These are phyloP conservation scores for Kwoniella bestiolae DNA, from an alignment of 768 basidiomycete genomes.

Conservation along the genomic window DNA sequence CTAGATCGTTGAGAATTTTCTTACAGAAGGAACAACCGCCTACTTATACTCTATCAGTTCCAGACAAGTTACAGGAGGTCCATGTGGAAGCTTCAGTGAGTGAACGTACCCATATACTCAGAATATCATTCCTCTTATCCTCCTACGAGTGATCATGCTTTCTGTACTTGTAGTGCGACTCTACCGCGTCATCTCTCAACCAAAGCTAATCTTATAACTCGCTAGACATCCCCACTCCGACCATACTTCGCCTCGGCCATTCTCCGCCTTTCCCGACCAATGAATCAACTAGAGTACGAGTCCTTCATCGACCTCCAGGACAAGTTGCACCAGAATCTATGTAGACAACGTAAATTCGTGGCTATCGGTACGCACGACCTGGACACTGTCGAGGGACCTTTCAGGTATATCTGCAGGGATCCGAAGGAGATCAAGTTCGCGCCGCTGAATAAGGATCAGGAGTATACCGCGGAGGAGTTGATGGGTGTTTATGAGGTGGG, in stretches of 20 bases:
- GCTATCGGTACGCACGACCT: conserved; percentile 98
- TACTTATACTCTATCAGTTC: conserved; percentile 73
- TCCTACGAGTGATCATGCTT: not conserved
- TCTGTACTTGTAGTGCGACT: not conserved
- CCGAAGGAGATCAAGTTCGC: conserved; percentile 90
- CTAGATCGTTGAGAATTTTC: conserved; percentile 82
- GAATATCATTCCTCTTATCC: not conserved
- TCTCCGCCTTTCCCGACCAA: conserved; percentile 78
- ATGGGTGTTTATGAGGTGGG: conserved; percentile 92
- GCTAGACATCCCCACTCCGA: conserved; percentile 76
- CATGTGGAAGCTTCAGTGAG: conserved; percentile 74
- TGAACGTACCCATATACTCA: not conserved
- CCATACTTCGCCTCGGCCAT: conserved; percentile 90
- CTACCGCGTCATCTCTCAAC: too few species aligned
- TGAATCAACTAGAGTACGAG: conserved; percentile 85
- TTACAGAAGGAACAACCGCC: conserved; percentile 71
- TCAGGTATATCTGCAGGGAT: conserved; percentile 61
- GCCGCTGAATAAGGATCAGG: conserved; percentile 78
- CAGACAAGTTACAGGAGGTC: conserved; percentile 69
- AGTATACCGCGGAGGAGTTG: conserved; percentile 83
- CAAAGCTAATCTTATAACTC: too few species aligned
- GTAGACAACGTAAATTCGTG: conserved; percentile 83
- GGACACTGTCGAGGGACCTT: conserved; percentile 82
- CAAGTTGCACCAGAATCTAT: conserved; percentile 95
- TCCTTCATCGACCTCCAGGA: conserved; percentile 99